phyloP scores from a whole-genome alignment of 1,139 yeast species.

The Yamadazyma dushanensis region DNA sequence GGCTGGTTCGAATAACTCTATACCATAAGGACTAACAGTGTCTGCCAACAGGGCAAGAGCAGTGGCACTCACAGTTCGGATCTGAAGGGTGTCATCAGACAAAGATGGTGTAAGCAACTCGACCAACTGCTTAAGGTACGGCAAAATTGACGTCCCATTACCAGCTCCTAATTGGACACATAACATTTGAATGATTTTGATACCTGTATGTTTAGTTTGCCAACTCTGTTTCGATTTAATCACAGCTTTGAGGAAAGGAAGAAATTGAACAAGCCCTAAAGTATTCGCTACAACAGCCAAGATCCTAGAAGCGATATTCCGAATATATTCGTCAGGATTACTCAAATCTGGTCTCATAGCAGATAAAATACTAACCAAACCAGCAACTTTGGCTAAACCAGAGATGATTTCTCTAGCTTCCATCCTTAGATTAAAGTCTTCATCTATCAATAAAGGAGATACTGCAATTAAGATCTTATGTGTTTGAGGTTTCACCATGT shows the following conservation, averaged over 20 bases:
- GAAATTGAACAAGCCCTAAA: conserved; percentile 64
- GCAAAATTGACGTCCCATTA: conserved; percentile 54
- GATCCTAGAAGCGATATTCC: conserved; percentile 76
- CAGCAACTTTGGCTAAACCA: conserved; percentile 76
- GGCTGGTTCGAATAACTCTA: conserved; percentile 72
- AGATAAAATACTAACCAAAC: conserved; percentile 74
- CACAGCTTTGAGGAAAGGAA: conserved; percentile 85
- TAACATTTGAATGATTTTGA: conserved; percentile 73
- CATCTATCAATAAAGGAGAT: conserved; percentile 80
- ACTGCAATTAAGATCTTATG: conserved; percentile 71
- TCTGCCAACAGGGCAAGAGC: conserved; percentile 80
- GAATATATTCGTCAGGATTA: conserved; percentile 75
- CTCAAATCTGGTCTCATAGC: conserved; percentile 82
- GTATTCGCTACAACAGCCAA: conserved; percentile 86
- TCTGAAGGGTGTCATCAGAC: conserved; percentile 69
- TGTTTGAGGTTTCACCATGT: conserved; percentile 68
- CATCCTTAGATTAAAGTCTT: conserved; percentile 66
- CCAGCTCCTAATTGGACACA: conserved; percentile 72
- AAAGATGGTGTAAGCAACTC: conserved; percentile 60
- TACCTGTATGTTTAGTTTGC: conserved; percentile 89
- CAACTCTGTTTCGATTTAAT: conserved; percentile 77
- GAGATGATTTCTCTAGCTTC: conserved; percentile 84
- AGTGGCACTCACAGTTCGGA: conserved; percentile 68
- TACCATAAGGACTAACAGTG: conserved; percentile 86
- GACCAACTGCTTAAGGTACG: conserved; percentile 67